Evolutionary conservation across 371 early-diverging fungal genomes (phyloP), one percentile per base, ranked within the genome.

Genomic region (Dichotomocladium elegans): DNA sequence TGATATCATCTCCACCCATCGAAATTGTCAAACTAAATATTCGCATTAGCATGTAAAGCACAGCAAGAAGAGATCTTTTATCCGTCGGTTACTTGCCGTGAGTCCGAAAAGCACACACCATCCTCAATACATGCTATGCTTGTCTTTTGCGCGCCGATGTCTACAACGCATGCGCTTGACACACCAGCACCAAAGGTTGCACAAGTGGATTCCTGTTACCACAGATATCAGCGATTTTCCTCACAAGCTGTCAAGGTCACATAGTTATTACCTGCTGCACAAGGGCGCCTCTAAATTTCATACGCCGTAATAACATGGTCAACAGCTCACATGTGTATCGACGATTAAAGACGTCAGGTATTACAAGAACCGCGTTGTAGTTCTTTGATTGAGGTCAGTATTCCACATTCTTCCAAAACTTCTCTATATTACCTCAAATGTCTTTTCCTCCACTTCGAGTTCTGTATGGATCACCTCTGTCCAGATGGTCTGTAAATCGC

Each of bases 151-250:
- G 95, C 94, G 6, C 95, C 95, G 51, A 95, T 86, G 63, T 94
- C 93, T 2, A 95, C 89, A 10, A 95, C 89, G 54, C 92, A 92
- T 0, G 92, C 92, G 9, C 81, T 77, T 0, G 92, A 88, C 4
- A 91, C 77, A 21, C 95, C 95, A 3, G 95, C 93, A 49, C 95
- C 95, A 68, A 85, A 93, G 0, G 91, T 85, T 1, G 91, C 93
- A 59, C 87, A 83, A 1, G 80, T 78, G 0, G 95, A 90, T 60
- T 89, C 91, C 68, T 84, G 33, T 11, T 26, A 52, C 26, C 17
- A 15, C n/a, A n/a, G n/a, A n/a, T n/a, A n/a, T n/a, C n/a, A n/a
- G n/a, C n/a, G n/a, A n/a, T n/a, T n/a, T n/a, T n/a, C n/a, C n/a
- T n/a, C n/a, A n/a, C n/a, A n/a, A n/a, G n/a, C n/a, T n/a, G n/a